Percentiles rank a stretch among this genome's conserved stretches.
Evolutionary conservation across 2,329 filamentous ascomycete species (phyloP).

Genomic region (Aquanectria penicillioides): DNA sequence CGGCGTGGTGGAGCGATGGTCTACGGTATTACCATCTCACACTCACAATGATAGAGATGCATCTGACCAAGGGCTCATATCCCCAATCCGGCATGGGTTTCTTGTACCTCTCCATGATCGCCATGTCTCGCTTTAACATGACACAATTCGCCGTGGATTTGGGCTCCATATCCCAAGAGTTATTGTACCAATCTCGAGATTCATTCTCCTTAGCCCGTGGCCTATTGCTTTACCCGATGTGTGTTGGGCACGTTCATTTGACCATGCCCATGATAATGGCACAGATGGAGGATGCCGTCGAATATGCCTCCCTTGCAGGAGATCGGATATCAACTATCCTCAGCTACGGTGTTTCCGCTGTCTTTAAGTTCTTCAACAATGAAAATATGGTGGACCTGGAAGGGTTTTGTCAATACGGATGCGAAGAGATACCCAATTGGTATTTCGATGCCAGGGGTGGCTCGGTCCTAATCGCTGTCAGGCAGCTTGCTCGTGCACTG

Average conservation of each 20-base stretch:
- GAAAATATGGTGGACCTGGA: constrained; percentile 77
- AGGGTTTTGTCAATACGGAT: constrained; percentile 75
- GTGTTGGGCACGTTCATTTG: constrained; percentile 75
- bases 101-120: constrained; percentile 73
- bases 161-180: constrained; percentile 68
- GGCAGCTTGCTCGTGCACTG: constrained; percentile 74
- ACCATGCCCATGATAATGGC: constrained; percentile 67
- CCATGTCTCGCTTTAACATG: constrained; percentile 76
- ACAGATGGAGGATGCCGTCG: constrained; percentile 72
- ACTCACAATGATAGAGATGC: constrained; percentile 73
- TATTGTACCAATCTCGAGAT: constrained; percentile 72
- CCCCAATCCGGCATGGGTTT: constrained; percentile 77
- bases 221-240: constrained; percentile 74
- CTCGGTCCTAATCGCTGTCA: constrained; percentile 71
- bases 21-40: constrained; percentile 78
- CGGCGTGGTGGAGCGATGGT: constrained; percentile 78
- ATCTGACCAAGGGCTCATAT: constrained; percentile 71
- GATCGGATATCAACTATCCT: constrained; percentile 78
- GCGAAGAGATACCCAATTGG: constrained; percentile 80
- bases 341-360: constrained; percentile 73
- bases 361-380: constrained; percentile 75
- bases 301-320: constrained; percentile 72
- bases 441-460: constrained; percentile 76
- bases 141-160: constrained; percentile 73
- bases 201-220: constrained; percentile 74